Conservation (phyloP, 2,329 filamentous ascomycete genomes). For the Fonsecaea nubica region DNA sequence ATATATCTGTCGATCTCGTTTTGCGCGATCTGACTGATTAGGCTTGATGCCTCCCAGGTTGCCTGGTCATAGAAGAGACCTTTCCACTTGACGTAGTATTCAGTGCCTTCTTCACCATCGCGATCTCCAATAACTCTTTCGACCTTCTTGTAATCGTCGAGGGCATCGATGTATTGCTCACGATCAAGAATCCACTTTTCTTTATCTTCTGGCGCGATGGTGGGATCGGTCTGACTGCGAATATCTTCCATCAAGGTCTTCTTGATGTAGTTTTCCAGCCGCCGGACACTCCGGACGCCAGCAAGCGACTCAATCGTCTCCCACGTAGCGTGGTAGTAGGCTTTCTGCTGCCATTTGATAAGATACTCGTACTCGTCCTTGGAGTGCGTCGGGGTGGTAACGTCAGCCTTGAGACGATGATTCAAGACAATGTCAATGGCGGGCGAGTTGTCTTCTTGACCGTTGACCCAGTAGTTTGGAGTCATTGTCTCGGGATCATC, state of each 20-base stretch:
- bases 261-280: conserved; percentile 92
- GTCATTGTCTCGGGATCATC: conserved; percentile 65
- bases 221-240: conserved; percentile 73
- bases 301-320: conserved; percentile 77
- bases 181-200: conserved; percentile 96
- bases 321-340: conserved; percentile 96
- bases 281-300: conserved; percentile 81
- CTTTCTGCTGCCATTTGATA: conserved; percentile 97
- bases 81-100: conserved; percentile 98
- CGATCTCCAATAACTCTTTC: conserved; percentile 88
- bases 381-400: conserved; percentile 46
- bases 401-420: conserved; percentile 76
- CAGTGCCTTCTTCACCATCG: conserved; percentile 77
- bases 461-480: conserved; percentile 72
- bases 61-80: conserved; percentile 90
- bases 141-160: conserved; percentile 88
- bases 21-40: conserved; percentile 80
- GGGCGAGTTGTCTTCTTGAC: conserved; percentile 77
- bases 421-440: conserved; percentile 92
- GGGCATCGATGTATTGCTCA: conserved; percentile 85
- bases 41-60: conserved; percentile 84
- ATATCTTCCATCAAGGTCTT: conserved; percentile 82
- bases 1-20: conserved; percentile 90
- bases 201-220: conserved; percentile 80
- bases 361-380: conserved; percentile 86